These are phyloP conservation scores for Phaffia tasmanica DNA, from an alignment of 768 basidiomycete species.

Conservation along the genomic window DNA sequence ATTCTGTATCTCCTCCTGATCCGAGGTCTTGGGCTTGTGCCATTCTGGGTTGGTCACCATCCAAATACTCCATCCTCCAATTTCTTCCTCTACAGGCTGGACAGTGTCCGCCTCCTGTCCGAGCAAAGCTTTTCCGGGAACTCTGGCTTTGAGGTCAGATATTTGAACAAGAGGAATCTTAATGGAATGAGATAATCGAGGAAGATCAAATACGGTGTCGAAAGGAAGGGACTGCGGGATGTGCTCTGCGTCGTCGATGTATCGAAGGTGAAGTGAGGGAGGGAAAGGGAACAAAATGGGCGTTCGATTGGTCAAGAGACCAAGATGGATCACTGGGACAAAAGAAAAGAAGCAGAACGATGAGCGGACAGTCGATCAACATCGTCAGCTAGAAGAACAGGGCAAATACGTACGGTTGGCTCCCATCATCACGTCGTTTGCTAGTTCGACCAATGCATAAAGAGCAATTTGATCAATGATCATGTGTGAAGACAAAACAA, in stretches of 20 bases:
- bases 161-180: slow-evolving; percentile 27
- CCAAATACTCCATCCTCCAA: slow-evolving; percentile 27
- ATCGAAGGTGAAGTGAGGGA: slow-evolving; percentile 25
- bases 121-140: slow-evolving; percentile 21
- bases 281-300: slow-evolving; percentile 29
- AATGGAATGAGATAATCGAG: slow-evolving; percentile 21
- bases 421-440: slow-evolving; percentile 30
- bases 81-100: slow-evolving; percentile 23
- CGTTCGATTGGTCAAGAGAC: slow-evolving; percentile 24
- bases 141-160: slow-evolving; percentile 26
- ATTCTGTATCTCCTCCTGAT: slow-evolving; percentile 7
- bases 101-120: slow-evolving; percentile 23
- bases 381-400: background rate
- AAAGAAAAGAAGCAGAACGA: background rate
- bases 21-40: slow-evolving; percentile 3
- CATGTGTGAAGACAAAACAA: background rate
- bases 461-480: background rate
- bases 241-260: slow-evolving; percentile 27
- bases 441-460: slow-evolving; percentile 10
- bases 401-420: slow-evolving; percentile 18
- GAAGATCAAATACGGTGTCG: slow-evolving; percentile 27
- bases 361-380: background rate
- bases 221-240: slow-evolving; percentile 26
- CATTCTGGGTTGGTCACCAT: slow-evolving; percentile 26
- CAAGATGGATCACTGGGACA: slow-evolving; percentile 25